phyloP scores from a whole-genome alignment of 179 eudicot species.

The Spergularia azorica region DNA sequence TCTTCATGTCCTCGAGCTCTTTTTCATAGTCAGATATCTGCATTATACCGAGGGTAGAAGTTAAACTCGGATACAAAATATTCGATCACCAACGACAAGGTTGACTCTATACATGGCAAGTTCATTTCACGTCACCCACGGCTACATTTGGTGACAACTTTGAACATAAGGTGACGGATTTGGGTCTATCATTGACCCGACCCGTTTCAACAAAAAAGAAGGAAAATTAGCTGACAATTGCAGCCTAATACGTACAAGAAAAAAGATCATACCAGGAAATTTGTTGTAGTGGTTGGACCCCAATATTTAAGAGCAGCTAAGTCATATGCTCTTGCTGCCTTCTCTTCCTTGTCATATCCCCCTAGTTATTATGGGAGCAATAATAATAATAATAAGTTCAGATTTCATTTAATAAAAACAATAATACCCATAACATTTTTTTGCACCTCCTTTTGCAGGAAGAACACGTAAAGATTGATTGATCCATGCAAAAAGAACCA shows the following conservation, averaged over 20 bases:
- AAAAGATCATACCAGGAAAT: conserved; percentile 57
- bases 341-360: conserved; percentile 93
- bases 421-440: neutral
- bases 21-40: conserved; percentile 73
- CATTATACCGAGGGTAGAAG: neutral
- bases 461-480: conserved; percentile 23
- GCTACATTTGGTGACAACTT: too few species aligned
- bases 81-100: too few species aligned
- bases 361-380: conserved; percentile 39
- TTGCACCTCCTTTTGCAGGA: neutral
- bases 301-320: conserved; percentile 94
- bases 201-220: too few species aligned
- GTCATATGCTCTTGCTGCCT: conserved; percentile 93
- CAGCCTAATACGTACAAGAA: conserved; percentile 16
- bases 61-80: neutral
- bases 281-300: conserved; percentile 91
- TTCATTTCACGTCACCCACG: too few species aligned
- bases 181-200: too few species aligned
- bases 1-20: conserved; percentile 78
- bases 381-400: neutral
- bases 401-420: conserved; percentile 10
- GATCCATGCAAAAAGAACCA: conserved; percentile 27
- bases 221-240: neutral
- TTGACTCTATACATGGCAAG: too few species aligned
- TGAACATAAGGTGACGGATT: too few species aligned